Evolutionary conservation across 2,329 filamentous ascomycete species (phyloP).

Genomic region (Microdochium nivale): DNA sequence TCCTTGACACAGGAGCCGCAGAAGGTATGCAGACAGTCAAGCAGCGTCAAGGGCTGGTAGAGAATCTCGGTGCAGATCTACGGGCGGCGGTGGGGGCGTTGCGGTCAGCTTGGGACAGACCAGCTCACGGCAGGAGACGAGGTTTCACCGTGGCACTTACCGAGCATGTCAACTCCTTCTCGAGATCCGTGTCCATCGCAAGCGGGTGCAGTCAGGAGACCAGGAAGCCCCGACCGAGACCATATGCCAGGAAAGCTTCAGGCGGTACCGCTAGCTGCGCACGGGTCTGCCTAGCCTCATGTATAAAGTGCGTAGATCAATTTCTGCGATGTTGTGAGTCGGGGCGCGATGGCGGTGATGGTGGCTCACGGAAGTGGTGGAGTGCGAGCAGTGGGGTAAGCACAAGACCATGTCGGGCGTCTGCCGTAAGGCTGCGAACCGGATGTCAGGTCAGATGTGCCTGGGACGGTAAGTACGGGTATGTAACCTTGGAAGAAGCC

Average conservation of each 20-base stretch:
- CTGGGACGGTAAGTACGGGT: background rate
- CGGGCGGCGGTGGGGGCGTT: conserved; percentile 2
- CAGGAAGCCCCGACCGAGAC: background rate
- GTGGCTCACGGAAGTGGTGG: too few relatives aligned
- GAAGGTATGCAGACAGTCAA: conserved; percentile 92
- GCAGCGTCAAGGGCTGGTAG: conserved; percentile 81
- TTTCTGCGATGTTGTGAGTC: background rate
- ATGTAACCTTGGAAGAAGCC: background rate
- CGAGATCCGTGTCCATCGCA: conserved; percentile 58
- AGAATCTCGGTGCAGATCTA: conserved; percentile 96
- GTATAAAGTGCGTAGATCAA: too few relatives aligned
- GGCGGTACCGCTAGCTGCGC: background rate
- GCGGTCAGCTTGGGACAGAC: conserved; percentile 2
- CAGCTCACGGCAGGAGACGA: background rate
- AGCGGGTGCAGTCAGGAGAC: background rate
- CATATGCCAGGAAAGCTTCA: background rate
- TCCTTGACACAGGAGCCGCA: conserved; percentile 93
- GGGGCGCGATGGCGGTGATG: background rate
- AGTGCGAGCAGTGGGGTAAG: background rate
- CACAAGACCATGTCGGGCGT: background rate
- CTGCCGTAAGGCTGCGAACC: background rate
- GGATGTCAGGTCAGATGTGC: background rate
- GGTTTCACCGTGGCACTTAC: conserved; percentile 43
- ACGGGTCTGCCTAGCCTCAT: background rate
- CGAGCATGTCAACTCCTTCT: conserved; percentile 91